Base-by-base conservation (phyloP, 495 filamentous ascomycete species). In the Penicillium roqueforti region DNA sequence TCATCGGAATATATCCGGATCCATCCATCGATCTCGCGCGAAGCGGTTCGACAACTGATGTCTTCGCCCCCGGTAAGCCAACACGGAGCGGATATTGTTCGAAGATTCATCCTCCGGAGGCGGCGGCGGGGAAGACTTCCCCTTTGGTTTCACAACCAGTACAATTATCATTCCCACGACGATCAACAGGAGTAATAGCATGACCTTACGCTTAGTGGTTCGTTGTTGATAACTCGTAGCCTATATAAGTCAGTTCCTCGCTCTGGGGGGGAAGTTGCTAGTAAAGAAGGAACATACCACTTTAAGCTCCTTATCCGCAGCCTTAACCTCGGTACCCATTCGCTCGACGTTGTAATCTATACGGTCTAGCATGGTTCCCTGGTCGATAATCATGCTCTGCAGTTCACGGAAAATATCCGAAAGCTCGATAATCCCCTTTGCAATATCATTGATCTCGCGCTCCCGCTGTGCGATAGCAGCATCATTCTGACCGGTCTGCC, bases 261-360 rank as follows among this genome's bases (percentile, higher is more conserved):
- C 1, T n/a, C 2, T 23, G 20, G 38, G 23, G 18, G 10, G 53
- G 18, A 38, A 41, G 37, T 43, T 19, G 49, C n/a, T 38, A n/a
- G n/a, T n/a, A 31, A 36, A 20, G 20, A 28, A 31, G 26, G 22
- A 51, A 73, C 80, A 58, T 69, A 89, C 89, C 53, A 92, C 84
- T 56, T 80, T 88, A 49, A 98, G 79, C 71, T 98, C 93, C 68
- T 92, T 92, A 54, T 93, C 91, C 8, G 93, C 93, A 18, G 79
- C 84, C 67, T 96, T 95, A 28, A 97, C 89, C 62, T 97, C 87
- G 22, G 81, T 83, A 11, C 81, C 83, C 91, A 97, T 96, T 53
- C 81, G 78, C 73, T 98, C 93, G 32, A 98, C 87, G 67, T 98
- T 98, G 73, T 96, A 98, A 66, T 98, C 93, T 62, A 98, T 97